Evolutionary conservation across 169 alveolate genomes (phyloP).

Genomic region (Cryptosporidium meleagridis): DNA sequence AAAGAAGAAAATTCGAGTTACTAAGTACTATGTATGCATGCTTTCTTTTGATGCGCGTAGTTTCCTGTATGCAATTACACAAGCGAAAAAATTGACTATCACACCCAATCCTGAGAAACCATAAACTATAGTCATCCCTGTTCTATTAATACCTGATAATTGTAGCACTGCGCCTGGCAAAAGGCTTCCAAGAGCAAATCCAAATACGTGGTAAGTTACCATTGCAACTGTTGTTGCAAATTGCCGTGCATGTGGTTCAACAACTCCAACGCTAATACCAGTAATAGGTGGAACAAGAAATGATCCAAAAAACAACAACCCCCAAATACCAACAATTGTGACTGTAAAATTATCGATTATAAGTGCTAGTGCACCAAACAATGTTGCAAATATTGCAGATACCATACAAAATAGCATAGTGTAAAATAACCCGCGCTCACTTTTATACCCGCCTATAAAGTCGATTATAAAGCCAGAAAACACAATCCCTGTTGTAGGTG

Average conservation of each 20-base stretch:
- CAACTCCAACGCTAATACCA: conserved; percentile 74
- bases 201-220: conserved; percentile 66
- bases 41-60: background rate
- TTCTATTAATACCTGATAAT: conserved; percentile 57
- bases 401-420: conserved; percentile 48
- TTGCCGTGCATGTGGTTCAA: conserved; percentile 45
- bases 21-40: background rate
- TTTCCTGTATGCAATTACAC: conserved; percentile 36
- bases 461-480: conserved; percentile 64
- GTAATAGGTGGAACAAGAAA: conserved; percentile 73
- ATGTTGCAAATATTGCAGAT: conserved; percentile 37
- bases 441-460: conserved; percentile 69
- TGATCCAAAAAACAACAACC: conserved; percentile 65
- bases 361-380: conserved; percentile 40
- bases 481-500: conserved; percentile 64
- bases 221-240: conserved; percentile 72
- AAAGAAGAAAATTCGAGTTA: background rate
- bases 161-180: conserved; percentile 67
- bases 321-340: conserved; percentile 67
- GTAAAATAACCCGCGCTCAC: conserved; percentile 29
- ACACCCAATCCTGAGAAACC: conserved; percentile 68
- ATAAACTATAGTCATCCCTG: conserved; percentile 68
- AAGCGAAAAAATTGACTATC: conserved; percentile 33
- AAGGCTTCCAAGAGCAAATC: conserved; percentile 72
- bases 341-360: conserved; percentile 34